Evolutionary conservation across 2,329 filamentous ascomycete genomes (phyloP).

Genomic region (Nakataea oryzae): DNA sequence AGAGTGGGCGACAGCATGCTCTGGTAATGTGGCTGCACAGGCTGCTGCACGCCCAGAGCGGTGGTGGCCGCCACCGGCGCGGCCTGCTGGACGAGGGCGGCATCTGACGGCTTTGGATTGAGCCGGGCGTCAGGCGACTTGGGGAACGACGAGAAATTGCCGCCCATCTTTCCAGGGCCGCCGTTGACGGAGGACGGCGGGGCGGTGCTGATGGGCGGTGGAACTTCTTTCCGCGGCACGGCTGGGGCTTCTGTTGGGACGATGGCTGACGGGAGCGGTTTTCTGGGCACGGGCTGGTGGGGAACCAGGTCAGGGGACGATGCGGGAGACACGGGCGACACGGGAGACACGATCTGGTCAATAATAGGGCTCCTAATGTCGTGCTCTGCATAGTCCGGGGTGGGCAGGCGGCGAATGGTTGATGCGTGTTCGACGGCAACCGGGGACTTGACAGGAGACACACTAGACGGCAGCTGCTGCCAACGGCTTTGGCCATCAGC

Average conservation of each 20-base stretch:
- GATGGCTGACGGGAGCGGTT: not conserved
- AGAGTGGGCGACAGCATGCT: not conserved
- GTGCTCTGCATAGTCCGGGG: slow-evolving; percentile 35
- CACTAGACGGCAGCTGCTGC: slow-evolving; percentile 6
- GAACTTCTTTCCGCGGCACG: slow-evolving; percentile 6
- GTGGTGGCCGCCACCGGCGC: not conserved
- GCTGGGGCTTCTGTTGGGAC: slow-evolving; percentile 3
- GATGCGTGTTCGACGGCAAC: not conserved
- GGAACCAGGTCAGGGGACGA: slow-evolving; percentile 27
- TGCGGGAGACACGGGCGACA: slow-evolving; percentile 34
- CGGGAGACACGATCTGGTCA: slow-evolving; percentile 27
- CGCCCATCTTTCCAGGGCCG: slow-evolving; percentile 1
- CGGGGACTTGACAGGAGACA: not conserved
- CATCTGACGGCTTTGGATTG: not conserved
- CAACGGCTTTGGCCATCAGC: not conserved
- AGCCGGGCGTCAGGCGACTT: slow-evolving; percentile 1
- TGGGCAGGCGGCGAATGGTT: slow-evolving; percentile 27
- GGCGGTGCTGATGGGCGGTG: not conserved
- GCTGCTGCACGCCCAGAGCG: not conserved
- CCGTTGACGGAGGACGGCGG: not conserved
- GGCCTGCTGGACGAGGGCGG: not conserved
- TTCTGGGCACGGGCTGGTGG: not conserved
- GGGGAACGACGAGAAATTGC: not conserved
- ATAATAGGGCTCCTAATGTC: slow-evolving; percentile 26
- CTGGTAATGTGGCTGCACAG: not conserved